Evolutionary conservation across 2,329 filamentous ascomycete species (phyloP), one percentile per base, ranked within the genome.

Genomic region (Penicillium sp.): DNA sequence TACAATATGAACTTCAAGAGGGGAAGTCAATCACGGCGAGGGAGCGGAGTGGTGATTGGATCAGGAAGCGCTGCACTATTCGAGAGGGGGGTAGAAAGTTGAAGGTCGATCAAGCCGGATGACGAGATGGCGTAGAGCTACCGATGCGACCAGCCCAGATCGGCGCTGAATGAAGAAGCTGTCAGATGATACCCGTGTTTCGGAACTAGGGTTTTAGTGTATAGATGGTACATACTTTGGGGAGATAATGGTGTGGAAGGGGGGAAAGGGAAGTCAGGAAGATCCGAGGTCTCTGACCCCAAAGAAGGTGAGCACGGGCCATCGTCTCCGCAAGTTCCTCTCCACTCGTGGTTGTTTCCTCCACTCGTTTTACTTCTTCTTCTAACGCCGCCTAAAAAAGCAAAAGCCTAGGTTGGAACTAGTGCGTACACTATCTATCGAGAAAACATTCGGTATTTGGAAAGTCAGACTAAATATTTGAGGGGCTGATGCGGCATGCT

Each of bases 121-220:
- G 63, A 66, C 64, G 63, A 64, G 60, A 65, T 65, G 59, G 64
- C 60, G 62, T 56, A 53, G 53, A 65, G 63, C 63, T 66, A 63
- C 59, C 57, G 58, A 66, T 66, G 63, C 57, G 62, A 65, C 56
- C 59, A 63, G 49, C 60, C 62, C 60, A 56, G 56, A 67, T 65
- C 60, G 59, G 60, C 56, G 59, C 55, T 57, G 51, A 24, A 43
- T 42, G 45, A 49, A 55, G 31, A 51, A 63, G 54, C 49, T 63
- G 62, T 65, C 63, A 65, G 63, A 65, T 65, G 62, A 65, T 59
- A 59, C 42, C 35, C 50, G 14, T 44, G 29, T 46, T 53, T 57
- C 53, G 59, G 50, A 60, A 57, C 55, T 24, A 54, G 43, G 33
- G 47, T 39, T 29, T 48, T 47, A 37, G 33, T 35, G 35, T 26